phyloP scores from a whole-genome alignment of 2,329 filamentous ascomycete genomes.

The Endothia cerciana region DNA sequence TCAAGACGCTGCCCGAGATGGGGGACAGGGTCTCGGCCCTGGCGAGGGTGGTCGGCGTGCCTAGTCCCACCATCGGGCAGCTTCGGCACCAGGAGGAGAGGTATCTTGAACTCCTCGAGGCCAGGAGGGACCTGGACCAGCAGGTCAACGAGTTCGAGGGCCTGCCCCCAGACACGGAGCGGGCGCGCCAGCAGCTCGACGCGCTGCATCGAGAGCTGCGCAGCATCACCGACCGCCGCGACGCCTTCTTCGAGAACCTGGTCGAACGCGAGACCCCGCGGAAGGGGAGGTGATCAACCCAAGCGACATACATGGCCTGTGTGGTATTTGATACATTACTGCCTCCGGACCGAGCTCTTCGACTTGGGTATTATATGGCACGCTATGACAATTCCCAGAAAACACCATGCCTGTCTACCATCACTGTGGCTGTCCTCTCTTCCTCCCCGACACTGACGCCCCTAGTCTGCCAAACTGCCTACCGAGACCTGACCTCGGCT shows the following conservation, averaged over 20 bases:
- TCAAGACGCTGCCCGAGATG: constrained; percentile 70
- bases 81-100: constrained; percentile 61
- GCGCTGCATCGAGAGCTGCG: constrained; percentile 66
- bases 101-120: constrained; percentile 59
- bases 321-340: constrained; percentile 1
- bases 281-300: constrained; percentile 42
- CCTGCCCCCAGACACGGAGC: constrained; percentile 70
- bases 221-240: constrained; percentile 63
- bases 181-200: constrained; percentile 73
- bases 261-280: constrained; percentile 64
- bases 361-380: constrained; percentile 5
- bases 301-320: not conserved
- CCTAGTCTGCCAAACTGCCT: constrained; percentile 72
- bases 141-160: constrained; percentile 70
- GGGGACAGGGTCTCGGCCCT: constrained; percentile 55
- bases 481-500: constrained; percentile 65
- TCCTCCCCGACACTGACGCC: constrained; percentile 70
- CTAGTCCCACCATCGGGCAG: constrained; percentile 58
- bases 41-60: constrained; percentile 39
- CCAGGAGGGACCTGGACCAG: constrained; percentile 62
- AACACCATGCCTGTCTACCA: not conserved
- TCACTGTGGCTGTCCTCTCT: constrained; percentile 47
- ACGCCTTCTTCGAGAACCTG: constrained; percentile 75
- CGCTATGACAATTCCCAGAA: constrained; percentile 1
- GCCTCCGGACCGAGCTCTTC: not conserved